These are phyloP conservation scores for Talaromyces wortmannii DNA, from an alignment of 495 filamentous ascomycete species.

Conservation along the genomic window DNA sequence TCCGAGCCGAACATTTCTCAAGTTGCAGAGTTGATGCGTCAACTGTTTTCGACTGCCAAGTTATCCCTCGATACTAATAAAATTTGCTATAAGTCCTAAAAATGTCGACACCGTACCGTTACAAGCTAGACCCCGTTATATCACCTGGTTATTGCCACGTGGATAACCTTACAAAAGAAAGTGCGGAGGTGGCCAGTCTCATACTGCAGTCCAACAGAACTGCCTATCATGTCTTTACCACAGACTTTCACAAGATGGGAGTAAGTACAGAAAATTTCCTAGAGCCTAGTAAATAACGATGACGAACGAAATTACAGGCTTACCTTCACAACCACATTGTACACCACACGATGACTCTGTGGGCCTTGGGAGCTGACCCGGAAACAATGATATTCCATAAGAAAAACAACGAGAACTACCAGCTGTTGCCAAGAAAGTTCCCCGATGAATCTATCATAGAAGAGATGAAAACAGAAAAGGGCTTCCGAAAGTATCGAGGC, in stretches of 20 bases:
- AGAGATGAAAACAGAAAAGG: not conserved
- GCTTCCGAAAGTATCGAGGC: not conserved
- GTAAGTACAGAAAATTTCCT: not conserved
- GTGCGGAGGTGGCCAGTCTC: not conserved
- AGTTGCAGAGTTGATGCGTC: too few species aligned
- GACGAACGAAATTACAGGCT: not conserved
- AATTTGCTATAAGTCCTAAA: not conserved
- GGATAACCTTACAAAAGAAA: not conserved
- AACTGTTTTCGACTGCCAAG: too few species aligned
- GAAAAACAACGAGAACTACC: conserved; percentile 1
- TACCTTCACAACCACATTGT: not conserved
- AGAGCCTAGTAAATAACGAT: not conserved
- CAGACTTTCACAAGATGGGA: not conserved
- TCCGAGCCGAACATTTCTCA: too few species aligned
- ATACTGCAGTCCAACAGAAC: not conserved
- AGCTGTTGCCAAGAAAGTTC: not conserved
- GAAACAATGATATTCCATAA: not conserved
- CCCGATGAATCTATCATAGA: not conserved
- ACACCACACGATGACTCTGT: not conserved
- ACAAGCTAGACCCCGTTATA: not conserved
- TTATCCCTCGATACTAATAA: not conserved
- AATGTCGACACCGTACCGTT: not conserved
- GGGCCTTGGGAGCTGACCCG: not conserved
- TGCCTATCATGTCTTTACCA: not conserved
- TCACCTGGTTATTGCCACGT: not conserved